Conservation (phyloP, 1,139 yeast genomes). For the Debaryomyces psychrophilus region DNA sequence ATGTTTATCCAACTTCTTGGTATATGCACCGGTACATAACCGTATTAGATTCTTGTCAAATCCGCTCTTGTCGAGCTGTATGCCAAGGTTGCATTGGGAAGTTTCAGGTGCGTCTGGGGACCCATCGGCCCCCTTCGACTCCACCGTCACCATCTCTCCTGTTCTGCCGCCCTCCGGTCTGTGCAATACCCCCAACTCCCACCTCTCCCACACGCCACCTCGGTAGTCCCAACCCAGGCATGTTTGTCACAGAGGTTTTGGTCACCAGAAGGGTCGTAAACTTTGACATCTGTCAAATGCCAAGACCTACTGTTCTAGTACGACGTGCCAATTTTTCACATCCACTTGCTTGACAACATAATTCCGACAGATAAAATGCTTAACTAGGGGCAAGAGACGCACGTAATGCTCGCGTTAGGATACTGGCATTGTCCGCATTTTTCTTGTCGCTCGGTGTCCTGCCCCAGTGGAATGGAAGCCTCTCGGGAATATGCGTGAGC, state of each 20-base stretch:
- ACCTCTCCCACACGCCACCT: background rate
- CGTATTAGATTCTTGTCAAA: conserved; percentile 3
- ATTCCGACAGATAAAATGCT: conserved; percentile 1
- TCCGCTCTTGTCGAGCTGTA: conserved; percentile 2
- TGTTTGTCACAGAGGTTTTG: background rate
- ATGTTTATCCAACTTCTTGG: background rate
- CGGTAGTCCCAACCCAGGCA: no score
- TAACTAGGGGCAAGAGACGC: background rate
- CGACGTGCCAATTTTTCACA: background rate
- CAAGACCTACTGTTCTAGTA: conserved; percentile 1
- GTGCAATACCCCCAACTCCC: no score
- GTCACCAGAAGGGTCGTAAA: background rate
- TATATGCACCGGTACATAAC: conserved; percentile 10
- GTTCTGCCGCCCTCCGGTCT: no score
- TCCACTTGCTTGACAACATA: conserved; percentile 2
- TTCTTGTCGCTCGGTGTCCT: background rate
- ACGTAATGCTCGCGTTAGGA: background rate
- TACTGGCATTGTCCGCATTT: background rate
- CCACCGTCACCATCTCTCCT: background rate
- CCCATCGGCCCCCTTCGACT: background rate
- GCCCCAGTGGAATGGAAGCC: no score
- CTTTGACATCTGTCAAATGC: conserved; percentile 6
- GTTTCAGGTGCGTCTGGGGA: background rate
- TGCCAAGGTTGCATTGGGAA: background rate
- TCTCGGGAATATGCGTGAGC: no score